phyloP scores from a whole-genome alignment of 148 eudicot genomes.

The Drosera capensis region DNA sequence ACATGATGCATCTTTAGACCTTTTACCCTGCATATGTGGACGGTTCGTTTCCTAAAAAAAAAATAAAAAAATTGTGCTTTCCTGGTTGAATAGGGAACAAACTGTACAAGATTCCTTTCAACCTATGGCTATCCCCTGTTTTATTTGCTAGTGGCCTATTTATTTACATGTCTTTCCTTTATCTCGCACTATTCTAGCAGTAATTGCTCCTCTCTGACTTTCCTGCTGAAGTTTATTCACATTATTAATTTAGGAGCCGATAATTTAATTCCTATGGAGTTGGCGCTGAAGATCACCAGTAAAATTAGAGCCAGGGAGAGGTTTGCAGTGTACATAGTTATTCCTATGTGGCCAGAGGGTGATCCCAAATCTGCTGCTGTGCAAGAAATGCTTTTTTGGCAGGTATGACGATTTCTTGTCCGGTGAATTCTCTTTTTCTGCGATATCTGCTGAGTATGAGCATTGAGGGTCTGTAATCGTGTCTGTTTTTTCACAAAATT shows the following conservation, averaged over 20 bases:
- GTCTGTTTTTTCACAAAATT: conserved; percentile 4
- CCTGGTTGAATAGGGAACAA: too few species aligned
- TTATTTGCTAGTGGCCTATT: too few species aligned
- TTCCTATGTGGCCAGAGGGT: conserved; percentile 99
- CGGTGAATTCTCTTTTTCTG: not conserved
- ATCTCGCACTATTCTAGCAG: not conserved
- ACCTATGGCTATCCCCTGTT: too few species aligned
- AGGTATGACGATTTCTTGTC: conserved; percentile 31
- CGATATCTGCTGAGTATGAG: not conserved
- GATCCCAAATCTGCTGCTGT: conserved; percentile 61
- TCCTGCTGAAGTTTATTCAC: conserved; percentile 7
- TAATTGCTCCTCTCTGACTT: not conserved
- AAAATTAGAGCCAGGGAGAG: conserved; percentile 87
- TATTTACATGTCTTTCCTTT: too few species aligned
- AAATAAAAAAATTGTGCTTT: too few species aligned
- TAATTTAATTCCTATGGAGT: conserved; percentile 89
- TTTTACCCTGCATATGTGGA: too few species aligned
- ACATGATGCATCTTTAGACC: too few species aligned
- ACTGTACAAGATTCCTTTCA: too few species aligned
- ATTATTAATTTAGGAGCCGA: conserved; percentile 62
- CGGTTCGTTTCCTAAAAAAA: too few species aligned
- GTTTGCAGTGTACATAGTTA: conserved; percentile 74
- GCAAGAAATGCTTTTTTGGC: conserved; percentile 99
- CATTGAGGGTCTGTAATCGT: not conserved
- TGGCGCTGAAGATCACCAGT: conserved; percentile 72